Base-by-base conservation (phyloP, 129 eudicot genomes). In the Flaveria bidentis region DNA sequence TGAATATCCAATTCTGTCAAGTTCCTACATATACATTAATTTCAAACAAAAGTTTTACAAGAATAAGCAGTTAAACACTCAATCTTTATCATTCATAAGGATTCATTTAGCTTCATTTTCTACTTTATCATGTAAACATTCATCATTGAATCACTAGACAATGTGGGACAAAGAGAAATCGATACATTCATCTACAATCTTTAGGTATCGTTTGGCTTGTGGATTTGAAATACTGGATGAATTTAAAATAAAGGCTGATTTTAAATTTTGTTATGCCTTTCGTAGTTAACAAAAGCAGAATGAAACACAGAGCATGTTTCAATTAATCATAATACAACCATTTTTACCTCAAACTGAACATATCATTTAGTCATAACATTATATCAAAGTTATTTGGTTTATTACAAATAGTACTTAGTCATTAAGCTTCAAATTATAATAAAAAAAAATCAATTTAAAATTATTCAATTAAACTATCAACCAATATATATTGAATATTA, bases 1-100 rank as follows among this genome's bases (percentile, higher is more conserved):
- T 84, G 94, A 63, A 92, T 81, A 83, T 92, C 93, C n/a, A 92
- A 87, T 74, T 85, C 92, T 15, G 77, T 85, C 83, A 91, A 78
- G 77, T 89, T 87, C 88, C 96, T 91, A 72, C 51, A 71, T 9
- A 72, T 2, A 63, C 6, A 51, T 14, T 1, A 1, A n/a, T 70
- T 47, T 47, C 46, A 65, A 65, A 3, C 49, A 16, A n/a, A 14
- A 18, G 56, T 68, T 5, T 36, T 13, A 23, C 39, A 68, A 20
- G 4, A 17, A 17, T 42, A 11, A 57, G 33, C 33, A 22, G 14
- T 22, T 26, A 25, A 57, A 22, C 42, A 22, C 14, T 57, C 20
- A 17, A 53, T 53, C 61, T 16, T 53, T 5, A 36, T 36, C 7
- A 36, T 36, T 36, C 7, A 36, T 53, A 4, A 36, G 5, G 8